phyloP scores from a whole-genome alignment of 306 rosid genomes.

The Gastrolobium bilobum region DNA sequence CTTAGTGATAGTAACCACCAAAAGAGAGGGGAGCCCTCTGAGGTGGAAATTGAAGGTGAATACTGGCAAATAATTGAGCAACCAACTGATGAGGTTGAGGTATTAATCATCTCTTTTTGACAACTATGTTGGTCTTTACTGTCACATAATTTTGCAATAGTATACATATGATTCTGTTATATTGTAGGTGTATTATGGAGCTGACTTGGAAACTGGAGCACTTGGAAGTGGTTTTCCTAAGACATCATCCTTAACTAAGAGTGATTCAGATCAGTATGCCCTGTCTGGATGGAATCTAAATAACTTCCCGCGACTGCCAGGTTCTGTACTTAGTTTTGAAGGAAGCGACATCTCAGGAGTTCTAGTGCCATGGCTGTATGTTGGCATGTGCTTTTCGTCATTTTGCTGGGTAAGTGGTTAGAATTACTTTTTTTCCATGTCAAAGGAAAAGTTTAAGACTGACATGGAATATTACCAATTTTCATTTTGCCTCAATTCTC shows the following conservation, averaged over 20 bases:
- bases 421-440: conserved; percentile 28
- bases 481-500: background rate
- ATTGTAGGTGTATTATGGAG: conserved; percentile 90
- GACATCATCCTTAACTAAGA: conserved; percentile 58
- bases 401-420: conserved; percentile 95
- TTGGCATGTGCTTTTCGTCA: conserved; percentile 99
- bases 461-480: conserved; percentile 26
- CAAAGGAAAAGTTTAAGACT: conserved; percentile 9
- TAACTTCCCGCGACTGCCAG: conserved; percentile 87
- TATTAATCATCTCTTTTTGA: conserved; percentile 44
- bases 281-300: conserved; percentile 95
- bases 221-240: conserved; percentile 97
- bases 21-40: conserved; percentile 67
- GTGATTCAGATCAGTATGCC: conserved; percentile 61
- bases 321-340: conserved; percentile 87
- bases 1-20: conserved; percentile 43
- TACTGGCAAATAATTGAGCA: conserved; percentile 94
- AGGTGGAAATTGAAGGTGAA: conserved; percentile 94
- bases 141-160: conserved; percentile 27
- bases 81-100: conserved; percentile 96
- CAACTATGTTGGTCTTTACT: conserved; percentile 25
- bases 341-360: conserved; percentile 97
- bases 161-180: conserved; percentile 41
- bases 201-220: conserved; percentile 89
- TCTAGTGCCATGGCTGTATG: conserved; percentile 96